phyloP scores from a whole-genome alignment of 352 stramenopile genomes.

The Phytopythium montanum region DNA sequence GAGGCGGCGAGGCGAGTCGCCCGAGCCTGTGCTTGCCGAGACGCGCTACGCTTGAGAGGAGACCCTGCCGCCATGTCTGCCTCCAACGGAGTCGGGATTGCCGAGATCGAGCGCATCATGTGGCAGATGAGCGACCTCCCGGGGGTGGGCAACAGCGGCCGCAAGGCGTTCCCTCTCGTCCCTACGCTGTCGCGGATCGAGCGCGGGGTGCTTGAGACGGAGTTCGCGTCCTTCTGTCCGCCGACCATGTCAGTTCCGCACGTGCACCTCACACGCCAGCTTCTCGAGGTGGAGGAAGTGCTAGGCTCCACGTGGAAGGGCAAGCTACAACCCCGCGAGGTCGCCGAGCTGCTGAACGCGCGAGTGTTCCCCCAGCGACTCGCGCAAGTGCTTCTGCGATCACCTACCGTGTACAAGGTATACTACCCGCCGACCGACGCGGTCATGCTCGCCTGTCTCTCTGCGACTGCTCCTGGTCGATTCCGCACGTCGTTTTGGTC shows the following conservation, averaged over 20 bases:
- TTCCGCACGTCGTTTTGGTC: slow-evolving; percentile 45
- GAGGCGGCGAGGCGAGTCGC: slow-evolving; percentile 30
- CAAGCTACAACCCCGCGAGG: slow-evolving; percentile 42
- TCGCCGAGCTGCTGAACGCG: slow-evolving; percentile 29
- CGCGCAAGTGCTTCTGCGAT: slow-evolving; percentile 36
- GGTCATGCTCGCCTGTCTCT: slow-evolving; percentile 44
- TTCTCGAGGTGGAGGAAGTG: slow-evolving; percentile 56
- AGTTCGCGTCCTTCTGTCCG: slow-evolving; percentile 40
- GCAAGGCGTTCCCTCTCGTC: slow-evolving; percentile 49
- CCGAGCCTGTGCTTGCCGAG: slow-evolving; percentile 11
- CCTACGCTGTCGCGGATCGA: slow-evolving; percentile 30
- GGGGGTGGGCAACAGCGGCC: slow-evolving; percentile 61
- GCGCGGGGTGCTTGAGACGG: slow-evolving; percentile 54
- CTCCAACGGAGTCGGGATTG: slow-evolving; percentile 18
- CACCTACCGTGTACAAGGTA: slow-evolving; percentile 28
- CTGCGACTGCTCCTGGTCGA: slow-evolving; percentile 43
- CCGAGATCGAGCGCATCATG: slow-evolving; percentile 49
- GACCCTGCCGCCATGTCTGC: slow-evolving; percentile 23
- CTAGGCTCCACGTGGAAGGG: slow-evolving; percentile 45
- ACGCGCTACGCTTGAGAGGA: slow-evolving; percentile 13
- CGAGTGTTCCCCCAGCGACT: slow-evolving; percentile 62
- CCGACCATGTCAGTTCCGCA: slow-evolving; percentile 14
- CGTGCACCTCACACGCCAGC: slow-evolving; percentile 55
- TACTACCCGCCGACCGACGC: slow-evolving; percentile 61
- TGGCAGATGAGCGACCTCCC: slow-evolving; percentile 56